Base-by-base conservation (phyloP, 768 basidiomycete genomes). In the Leccinum variicolor region DNA sequence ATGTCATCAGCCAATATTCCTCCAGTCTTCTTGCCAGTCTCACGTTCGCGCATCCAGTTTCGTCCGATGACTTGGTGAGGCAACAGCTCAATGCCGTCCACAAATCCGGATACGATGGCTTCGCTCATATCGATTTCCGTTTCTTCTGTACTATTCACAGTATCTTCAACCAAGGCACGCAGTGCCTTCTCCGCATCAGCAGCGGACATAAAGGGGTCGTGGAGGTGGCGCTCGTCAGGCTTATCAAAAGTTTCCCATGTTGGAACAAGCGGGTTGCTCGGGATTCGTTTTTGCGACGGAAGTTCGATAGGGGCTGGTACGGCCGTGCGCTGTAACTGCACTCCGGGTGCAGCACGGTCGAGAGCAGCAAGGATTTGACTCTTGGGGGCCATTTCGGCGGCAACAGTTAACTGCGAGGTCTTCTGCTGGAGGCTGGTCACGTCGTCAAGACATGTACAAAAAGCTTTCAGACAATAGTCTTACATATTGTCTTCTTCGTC, bases 1-100 rank as follows among this genome's bases (percentile, higher is more conserved):
- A 92, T 92, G 66, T 91, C 91, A 69, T 98, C 94, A 5, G 94
- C 94, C 14, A 97, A 75, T 62, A 98, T 94, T 0, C 96, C 96
- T 1, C 96, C 95, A 7, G 66, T 76, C 63, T 87, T 84, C 73
- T 91, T 92, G 31, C 84, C 86, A 8, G 79, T 71, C 73, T 98
- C 96, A 19, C 95, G 81, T 7, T 86, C 84, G 23, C 77, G 77
- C 90, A 99, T 94, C 95, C 95, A 99, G 25, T 73, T 73, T 0
- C 94, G 80, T 21, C 93, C 92, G 50, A 90, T 75, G 9, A 97
- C 78, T 65, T 99, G 97, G 72, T 98, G 95, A 2, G 92, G 89
- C 62, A 96, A 77, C 21, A 98, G 76, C 46, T 67, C 76, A 21
- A 93, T 81, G 1, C 82, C 82, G 1, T 87, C 83, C 4, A 76